Percentiles rank a stretch among this genome's conserved stretches.
These are phyloP conservation scores for Mycotypha africana DNA, from an alignment of 371 early-diverging fungal species.

Conservation along the genomic window DNA sequence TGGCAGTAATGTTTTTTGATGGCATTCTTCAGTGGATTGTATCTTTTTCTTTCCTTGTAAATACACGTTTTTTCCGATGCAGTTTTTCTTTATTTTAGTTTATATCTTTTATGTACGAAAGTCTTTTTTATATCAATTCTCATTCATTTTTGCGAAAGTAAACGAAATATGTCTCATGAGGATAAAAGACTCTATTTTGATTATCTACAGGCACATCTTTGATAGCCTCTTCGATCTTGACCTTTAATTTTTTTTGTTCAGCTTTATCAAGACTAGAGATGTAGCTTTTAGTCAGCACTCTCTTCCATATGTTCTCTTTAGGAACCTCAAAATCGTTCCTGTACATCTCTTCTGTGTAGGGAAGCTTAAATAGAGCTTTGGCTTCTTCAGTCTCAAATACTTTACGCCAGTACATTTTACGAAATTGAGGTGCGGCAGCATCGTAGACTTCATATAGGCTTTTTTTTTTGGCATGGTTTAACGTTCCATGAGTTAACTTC, in stretches of 20 bases:
- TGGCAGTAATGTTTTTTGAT: too few relatives aligned
- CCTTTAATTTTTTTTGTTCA: slow-evolving; percentile 13
- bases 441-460: slow-evolving; percentile 33
- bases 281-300: slow-evolving; percentile 38
- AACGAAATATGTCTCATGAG: slow-evolving; percentile 22
- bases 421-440: slow-evolving; percentile 29
- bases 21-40: too few relatives aligned
- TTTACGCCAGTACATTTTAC: slow-evolving; percentile 29
- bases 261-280: slow-evolving; percentile 22
- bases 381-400: slow-evolving; percentile 29
- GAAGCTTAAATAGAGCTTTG: slow-evolving; percentile 13
- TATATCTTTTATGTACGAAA: too few relatives aligned
- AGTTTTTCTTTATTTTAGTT: too few relatives aligned
- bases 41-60: neutral
- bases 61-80: neutral
- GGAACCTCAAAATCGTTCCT: slow-evolving; percentile 8
- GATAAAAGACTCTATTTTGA: slow-evolving; percentile 11
- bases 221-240: neutral
- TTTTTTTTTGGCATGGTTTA: too few relatives aligned
- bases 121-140: neutral
- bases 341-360: slow-evolving; percentile 11
- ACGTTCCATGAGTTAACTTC: too few relatives aligned
- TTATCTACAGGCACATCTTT: slow-evolving; percentile 15
- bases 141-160: slow-evolving; percentile 16
- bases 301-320: slow-evolving; percentile 20